phyloP scores from a whole-genome alignment of 2,329 filamentous ascomycete species.

The Pseudogymnoascus sp. region DNA sequence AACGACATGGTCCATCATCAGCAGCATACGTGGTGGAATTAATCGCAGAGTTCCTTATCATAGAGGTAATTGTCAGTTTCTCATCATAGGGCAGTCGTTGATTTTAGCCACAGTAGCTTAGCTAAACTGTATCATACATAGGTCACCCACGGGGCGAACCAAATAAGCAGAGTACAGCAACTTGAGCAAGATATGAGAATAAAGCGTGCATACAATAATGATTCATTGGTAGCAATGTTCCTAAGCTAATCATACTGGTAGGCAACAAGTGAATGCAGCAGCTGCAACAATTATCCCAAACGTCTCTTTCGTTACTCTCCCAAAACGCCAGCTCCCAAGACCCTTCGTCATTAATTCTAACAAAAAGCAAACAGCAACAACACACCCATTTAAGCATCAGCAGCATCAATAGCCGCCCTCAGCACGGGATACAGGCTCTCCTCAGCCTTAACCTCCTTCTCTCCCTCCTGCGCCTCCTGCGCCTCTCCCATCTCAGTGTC shows the following conservation, averaged over 20 bases:
- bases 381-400: background rate
- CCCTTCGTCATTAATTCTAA: background rate
- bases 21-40: too few relatives aligned
- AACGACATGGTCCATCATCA: too few relatives aligned
- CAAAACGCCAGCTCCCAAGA: background rate
- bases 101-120: too few relatives aligned
- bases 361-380: background rate
- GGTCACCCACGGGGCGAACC: too few relatives aligned
- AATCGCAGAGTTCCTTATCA: too few relatives aligned
- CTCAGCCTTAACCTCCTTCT: slow-evolving; percentile 9
- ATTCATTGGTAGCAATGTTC: background rate
- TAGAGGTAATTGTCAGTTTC: too few relatives aligned
- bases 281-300: background rate
- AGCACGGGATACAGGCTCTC: slow-evolving; percentile 12
- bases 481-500: slow-evolving; percentile 18
- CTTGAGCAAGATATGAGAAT: too few relatives aligned
- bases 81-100: too few relatives aligned
- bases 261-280: background rate
- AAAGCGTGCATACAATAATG: background rate
- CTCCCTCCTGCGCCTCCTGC: background rate
- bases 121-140: too few relatives aligned
- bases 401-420: slow-evolving; percentile 12
- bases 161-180: too few relatives aligned
- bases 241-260: background rate
- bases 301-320: background rate